Base-by-base conservation (phyloP, 495 filamentous ascomycete species). In the Aspergillus bridgeri region DNA sequence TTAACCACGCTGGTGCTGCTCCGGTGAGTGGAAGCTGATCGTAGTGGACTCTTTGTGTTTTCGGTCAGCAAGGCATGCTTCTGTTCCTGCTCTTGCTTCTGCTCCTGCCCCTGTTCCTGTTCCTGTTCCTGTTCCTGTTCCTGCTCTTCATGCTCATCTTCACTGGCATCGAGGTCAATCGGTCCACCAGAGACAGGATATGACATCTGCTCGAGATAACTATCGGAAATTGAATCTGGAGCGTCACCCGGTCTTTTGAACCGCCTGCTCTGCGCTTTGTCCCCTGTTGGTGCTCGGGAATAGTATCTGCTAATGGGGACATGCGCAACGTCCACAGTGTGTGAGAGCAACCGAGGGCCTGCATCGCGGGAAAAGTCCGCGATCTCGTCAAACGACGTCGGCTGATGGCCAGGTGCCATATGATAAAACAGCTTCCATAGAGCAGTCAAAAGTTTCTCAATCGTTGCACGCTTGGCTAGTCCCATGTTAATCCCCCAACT, bases 331-430 rank as follows among this genome's bases (percentile, higher is more conserved):
- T 66, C 11, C 17, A 56, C 42, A 7, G 63, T 59, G 25, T 56
- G 67, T 53, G 60, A 59, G 43, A 78, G 51, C 7, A 75, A 56
- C 13, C 75, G 65, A 50, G 75, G 73, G 0, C 75, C 75, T 47
- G 65, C 65, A 58, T 78, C 75, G 19, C 71, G 64, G 2, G 48
- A 46, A 3, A 67, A 19, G 22, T 69, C 61, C 18, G 51, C 45
- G 1, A 74, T 6, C 7, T 71, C 65, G 0, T 9, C n/a, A 7
- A 54, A 62, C 9, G 19, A 51, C 2, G 42, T 25, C 0, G 69
- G 66, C 3, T 56, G 59, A 45, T 71, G 61, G 3, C 55, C 13
- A 18, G 60, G 46, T 22, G 58, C 60, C 50, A 62, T 60, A 23
- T 74, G 58, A 21, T 69, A 76, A 22, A 71, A 51, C 6, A 72